Percentiles rank a stretch among this genome's conserved stretches.
phyloP scores from a whole-genome alignment of 116 monocot species.

The Dioscorea cayenensis region DNA sequence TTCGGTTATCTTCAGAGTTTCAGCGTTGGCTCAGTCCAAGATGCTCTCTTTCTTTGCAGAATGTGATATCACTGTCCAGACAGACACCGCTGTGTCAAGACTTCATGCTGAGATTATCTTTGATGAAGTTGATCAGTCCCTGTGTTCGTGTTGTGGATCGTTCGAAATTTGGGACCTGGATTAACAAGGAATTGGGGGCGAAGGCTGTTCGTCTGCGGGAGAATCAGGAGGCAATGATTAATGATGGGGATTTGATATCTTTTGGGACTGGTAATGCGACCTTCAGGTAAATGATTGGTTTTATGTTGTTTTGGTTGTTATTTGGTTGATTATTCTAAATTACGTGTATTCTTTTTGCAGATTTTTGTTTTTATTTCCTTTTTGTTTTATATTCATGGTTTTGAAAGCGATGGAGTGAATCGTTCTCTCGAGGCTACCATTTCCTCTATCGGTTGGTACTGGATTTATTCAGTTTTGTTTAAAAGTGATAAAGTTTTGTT shows the following conservation, averaged over 20 bases:
- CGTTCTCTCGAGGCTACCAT: conserved; percentile 30
- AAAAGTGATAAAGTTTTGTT: background rate
- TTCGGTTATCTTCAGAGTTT: background rate
- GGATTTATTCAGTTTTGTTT: background rate
- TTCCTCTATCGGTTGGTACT: conserved; percentile 58
- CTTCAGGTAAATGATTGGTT: conserved; percentile 53
- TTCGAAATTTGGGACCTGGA: conserved; percentile 82
- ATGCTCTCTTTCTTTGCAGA: conserved; percentile 17
- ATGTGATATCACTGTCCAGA: conserved; percentile 87
- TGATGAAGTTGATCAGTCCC: conserved; percentile 23
- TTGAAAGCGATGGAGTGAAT: conserved; percentile 17
- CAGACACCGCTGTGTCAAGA: conserved; percentile 66
- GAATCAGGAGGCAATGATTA: conserved; percentile 39
- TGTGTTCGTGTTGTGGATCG: conserved; percentile 52
- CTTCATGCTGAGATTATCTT: conserved; percentile 84
- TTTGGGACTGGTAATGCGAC: conserved; percentile 88
- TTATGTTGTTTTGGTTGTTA: background rate
- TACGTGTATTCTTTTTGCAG: conserved; percentile 30
- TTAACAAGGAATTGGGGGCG: conserved; percentile 50
- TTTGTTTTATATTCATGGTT: conserved; percentile 26
- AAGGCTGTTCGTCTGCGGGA: conserved; percentile 45
- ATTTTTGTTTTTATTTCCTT: conserved; percentile 56
- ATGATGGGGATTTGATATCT: conserved; percentile 52
- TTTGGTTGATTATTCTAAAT: background rate
- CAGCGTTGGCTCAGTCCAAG: conserved; percentile 3